Percentiles rank a stretch among this genome's conserved stretches.
Evolutionary conservation across 805 yeast species (phyloP).

Genomic region (Hyphopichia homilentoma): DNA sequence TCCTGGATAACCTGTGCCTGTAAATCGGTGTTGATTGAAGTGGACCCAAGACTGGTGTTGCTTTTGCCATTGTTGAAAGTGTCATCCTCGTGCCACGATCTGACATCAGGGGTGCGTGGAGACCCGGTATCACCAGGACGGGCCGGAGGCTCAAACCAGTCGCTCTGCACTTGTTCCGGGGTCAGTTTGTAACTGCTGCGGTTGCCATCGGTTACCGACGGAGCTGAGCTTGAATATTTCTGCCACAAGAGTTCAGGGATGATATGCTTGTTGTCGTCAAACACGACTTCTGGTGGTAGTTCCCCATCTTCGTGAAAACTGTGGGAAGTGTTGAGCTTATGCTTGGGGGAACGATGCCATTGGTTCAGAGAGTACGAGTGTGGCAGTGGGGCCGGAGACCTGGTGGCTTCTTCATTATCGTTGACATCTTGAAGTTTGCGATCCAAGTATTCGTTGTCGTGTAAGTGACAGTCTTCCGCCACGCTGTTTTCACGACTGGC

Average conservation of each 20-base stretch:
- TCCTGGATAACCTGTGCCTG: slow-evolving; percentile 38
- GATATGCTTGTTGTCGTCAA: slow-evolving; percentile 89
- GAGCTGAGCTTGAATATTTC: slow-evolving; percentile 45
- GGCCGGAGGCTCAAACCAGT: too few relatives aligned
- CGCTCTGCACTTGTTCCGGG: too few relatives aligned
- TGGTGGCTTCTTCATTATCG: not conserved
- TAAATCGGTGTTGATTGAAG: slow-evolving; percentile 34
- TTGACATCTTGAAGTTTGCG: not conserved
- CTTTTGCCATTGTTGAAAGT: not conserved
- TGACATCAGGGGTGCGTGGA: not conserved
- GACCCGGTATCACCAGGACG: not conserved
- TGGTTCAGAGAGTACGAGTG: too few relatives aligned
- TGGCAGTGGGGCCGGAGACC: too few relatives aligned
- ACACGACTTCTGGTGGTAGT: slow-evolving; percentile 72
- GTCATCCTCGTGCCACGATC: not conserved
- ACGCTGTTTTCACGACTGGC: slow-evolving; percentile 1
- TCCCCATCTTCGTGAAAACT: slow-evolving; percentile 17
- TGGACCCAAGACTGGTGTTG: slow-evolving; percentile 21
- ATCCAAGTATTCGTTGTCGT: not conserved
- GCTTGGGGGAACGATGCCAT: too few relatives aligned
- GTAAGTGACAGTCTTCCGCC: not conserved
- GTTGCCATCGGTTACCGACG: slow-evolving; percentile 9
- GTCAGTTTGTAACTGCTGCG: too few relatives aligned
- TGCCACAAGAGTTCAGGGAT: slow-evolving; percentile 78
- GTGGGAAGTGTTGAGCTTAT: too few relatives aligned